Evolutionary conservation across 768 basidiomycete species (phyloP).

Genomic region (Neoboletus subvelutipes): DNA sequence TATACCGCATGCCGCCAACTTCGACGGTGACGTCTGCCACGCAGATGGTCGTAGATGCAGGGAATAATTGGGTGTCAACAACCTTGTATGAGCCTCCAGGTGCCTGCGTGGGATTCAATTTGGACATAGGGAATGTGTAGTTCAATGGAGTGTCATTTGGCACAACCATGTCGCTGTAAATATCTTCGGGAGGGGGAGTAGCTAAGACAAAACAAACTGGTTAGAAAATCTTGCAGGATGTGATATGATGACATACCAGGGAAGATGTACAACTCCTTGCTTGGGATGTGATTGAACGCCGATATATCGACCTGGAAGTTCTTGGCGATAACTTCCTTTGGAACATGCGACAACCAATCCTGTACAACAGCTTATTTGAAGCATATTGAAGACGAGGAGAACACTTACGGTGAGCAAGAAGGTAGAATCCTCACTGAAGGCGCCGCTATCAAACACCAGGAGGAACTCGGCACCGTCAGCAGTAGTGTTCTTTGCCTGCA

Average conservation of each 20-base stretch:
- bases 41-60: conserved; percentile 50
- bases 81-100: conserved; percentile 61
- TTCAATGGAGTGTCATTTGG: conserved; percentile 53
- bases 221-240: neutral
- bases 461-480: conserved; percentile 54
- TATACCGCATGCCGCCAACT: conserved; percentile 58
- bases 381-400: neutral
- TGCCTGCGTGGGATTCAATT: conserved; percentile 41
- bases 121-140: conserved; percentile 54
- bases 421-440: conserved; percentile 57
- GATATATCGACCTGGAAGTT: conserved; percentile 53
- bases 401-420: conserved; percentile 41
- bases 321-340: conserved; percentile 58
- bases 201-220: conserved; percentile 25
- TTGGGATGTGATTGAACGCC: conserved; percentile 55
- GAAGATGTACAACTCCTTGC: conserved; percentile 55
- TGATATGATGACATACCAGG: conserved; percentile 31
- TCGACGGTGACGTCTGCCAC: conserved; percentile 59
- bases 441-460: conserved; percentile 41
- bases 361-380: conserved; percentile 27
- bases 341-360: conserved; percentile 68
- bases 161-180: conserved; percentile 42
- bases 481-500: conserved; percentile 51
- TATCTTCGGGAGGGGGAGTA: conserved; percentile 42
- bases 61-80: conserved; percentile 55